Conservation (phyloP, 2,329 filamentous ascomycete genomes). For the Aspergillus nomiae region DNA sequence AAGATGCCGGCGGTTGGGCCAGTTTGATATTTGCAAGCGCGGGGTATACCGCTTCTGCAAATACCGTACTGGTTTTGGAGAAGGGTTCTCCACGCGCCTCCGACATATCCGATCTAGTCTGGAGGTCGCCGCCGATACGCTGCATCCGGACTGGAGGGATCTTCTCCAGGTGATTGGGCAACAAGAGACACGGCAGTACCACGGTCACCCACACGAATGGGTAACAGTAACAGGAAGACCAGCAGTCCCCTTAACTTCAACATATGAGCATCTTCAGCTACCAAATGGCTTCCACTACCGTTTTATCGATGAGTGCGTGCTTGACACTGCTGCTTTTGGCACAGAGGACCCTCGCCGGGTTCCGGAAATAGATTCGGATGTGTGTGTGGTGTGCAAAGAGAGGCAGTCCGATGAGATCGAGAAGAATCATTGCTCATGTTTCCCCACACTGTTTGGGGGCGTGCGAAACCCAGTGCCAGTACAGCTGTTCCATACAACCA, state of each 20-base stretch:
- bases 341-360: constrained; percentile 53
- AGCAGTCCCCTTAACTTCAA: constrained; percentile 19
- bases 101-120: constrained; percentile 49
- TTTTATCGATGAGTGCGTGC: constrained; percentile 48
- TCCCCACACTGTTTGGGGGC: constrained; percentile 55
- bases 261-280: constrained; percentile 24
- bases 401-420: constrained; percentile 54
- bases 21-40: constrained; percentile 59
- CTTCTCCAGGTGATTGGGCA: constrained; percentile 35
- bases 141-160: constrained; percentile 57
- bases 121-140: constrained; percentile 56
- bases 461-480: constrained; percentile 47
- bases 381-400: constrained; percentile 51
- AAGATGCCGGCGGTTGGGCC: constrained; percentile 58
- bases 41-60: constrained; percentile 64
- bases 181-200: constrained; percentile 15
- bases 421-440: constrained; percentile 56
- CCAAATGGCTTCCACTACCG: constrained; percentile 23
- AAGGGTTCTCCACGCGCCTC: constrained; percentile 53
- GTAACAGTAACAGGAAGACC: constrained; percentile 17
- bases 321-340: constrained; percentile 54
- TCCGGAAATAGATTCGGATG: constrained; percentile 33
- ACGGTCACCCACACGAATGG: constrained; percentile 30
- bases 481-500: constrained; percentile 55
- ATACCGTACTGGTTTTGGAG: constrained; percentile 57